A percentile compares a stretch with the other conserved stretches of the same genome.
These are phyloP conservation scores for Magnolia officinalis DNA, from an alignment of 164 flowering plant genomes.

Conservation along the genomic window DNA sequence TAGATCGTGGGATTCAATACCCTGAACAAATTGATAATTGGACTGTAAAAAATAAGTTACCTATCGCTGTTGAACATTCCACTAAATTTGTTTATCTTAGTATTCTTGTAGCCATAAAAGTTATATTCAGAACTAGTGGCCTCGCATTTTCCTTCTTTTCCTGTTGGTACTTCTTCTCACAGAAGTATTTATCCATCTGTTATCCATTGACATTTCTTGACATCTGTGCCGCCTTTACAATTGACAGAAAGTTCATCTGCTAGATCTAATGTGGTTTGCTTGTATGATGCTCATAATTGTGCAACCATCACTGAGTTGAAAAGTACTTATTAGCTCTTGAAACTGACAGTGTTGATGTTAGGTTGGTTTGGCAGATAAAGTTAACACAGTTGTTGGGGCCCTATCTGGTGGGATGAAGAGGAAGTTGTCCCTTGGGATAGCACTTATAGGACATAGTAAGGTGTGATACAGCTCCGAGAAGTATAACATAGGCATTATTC, in stretches of 20 bases:
- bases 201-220: neutral
- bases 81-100: no score
- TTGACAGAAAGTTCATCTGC: neutral
- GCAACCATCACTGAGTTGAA: neutral
- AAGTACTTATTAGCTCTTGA: neutral
- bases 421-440: conserved; percentile 92
- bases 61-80: no score
- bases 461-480: conserved; percentile 26
- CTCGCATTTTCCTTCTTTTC: neutral
- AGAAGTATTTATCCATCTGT: no score
- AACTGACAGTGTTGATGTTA: conserved; percentile 15
- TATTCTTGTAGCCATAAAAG: no score
- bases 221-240: neutral
- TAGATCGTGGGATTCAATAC: no score
- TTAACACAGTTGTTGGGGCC: conserved; percentile 58
- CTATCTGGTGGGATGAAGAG: conserved; percentile 99
- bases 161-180: neutral
- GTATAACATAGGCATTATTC: conserved; percentile 3
- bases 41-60: no score
- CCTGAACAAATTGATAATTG: no score
- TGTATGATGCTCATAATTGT: neutral
- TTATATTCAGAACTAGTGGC: no score
- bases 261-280: neutral
- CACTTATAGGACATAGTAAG: conserved; percentile 94
- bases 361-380: conserved; percentile 93